Base-by-base conservation (phyloP, 768 basidiomycete genomes). In the Suillus cothurnatus region DNA sequence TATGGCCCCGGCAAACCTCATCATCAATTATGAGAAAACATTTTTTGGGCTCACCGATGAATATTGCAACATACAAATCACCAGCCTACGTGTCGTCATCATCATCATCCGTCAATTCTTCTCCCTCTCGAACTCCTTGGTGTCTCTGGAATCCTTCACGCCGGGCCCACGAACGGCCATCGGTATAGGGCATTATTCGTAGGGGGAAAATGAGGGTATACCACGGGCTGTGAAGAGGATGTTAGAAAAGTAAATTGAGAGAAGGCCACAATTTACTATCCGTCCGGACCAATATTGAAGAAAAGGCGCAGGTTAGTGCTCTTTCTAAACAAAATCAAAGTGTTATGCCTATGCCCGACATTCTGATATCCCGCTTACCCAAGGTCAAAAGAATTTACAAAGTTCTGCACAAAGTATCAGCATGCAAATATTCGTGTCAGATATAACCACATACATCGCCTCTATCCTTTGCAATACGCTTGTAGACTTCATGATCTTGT, bases 341-440 rank as follows among this genome's bases (percentile, higher is more conserved):
- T 15, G 31, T 59, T 41, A 41, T 26, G 19, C 23, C 39, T 31
- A 3, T 34, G 43, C 49, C 32, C 17, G 28, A 31, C 11, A n/a
- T 17, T 15, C 14, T n/a, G 63, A 61, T 23, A 8, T 64, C 61
- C 14, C 32, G 72, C 83, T 49, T 73, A 90, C 85, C 95, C 97
- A 5, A 97, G 79, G 74, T 99, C 93, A 73, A 95, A 99, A 2
- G 92, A 94, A 71, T 98, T 98, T 14, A 94, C 82, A 71, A 95
- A 99, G 1, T 80, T 80, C 92, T 93, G 45, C 15, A 66, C 32
- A 36, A 28, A 52, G 41, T 53, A 67, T 15, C 52, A 43, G 47
- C 6, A 64, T 61, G 28, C 15, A 19, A 32, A 50, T 39, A 21
- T 38, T 61, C 19, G 50, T 39, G n/a, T 11, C 45, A 31, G 34